A percentile compares a stretch with the other conserved stretches of the same genome.
These are phyloP conservation scores for Cutaneotrichosporon cutaneum DNA, from an alignment of 1,284 basidiomycete species.

Conservation along the genomic window DNA sequence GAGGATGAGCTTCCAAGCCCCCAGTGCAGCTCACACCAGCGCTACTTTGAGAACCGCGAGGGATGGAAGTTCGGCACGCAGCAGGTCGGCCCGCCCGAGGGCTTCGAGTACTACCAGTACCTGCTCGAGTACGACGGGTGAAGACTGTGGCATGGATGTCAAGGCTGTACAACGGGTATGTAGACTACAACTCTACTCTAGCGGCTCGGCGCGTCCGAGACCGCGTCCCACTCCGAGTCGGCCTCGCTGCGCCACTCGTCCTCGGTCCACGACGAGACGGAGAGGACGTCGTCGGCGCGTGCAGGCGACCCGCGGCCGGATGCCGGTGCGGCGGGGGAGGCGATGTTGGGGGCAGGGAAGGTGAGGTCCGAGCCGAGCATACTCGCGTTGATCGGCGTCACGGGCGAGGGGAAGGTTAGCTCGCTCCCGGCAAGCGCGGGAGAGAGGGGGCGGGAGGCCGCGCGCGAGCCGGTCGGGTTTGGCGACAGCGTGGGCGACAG, in stretches of 20 bases:
- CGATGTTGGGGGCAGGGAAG: conserved; percentile 7
- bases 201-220: conserved; percentile 9
- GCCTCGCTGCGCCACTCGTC: conserved; percentile 16
- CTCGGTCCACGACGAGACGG: conserved; percentile 17
- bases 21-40: conserved; percentile 44
- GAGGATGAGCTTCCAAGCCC: too few relatives aligned
- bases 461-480: background rate
- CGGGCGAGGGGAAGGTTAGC: conserved; percentile 1
- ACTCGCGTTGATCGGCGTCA: background rate
- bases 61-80: conserved; percentile 39
- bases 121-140: conserved; percentile 47
- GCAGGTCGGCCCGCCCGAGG: conserved; percentile 59
- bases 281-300: conserved; percentile 4
- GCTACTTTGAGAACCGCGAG: conserved; percentile 58
- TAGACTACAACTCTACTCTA: conserved; percentile 2
- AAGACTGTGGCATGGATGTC: background rate
- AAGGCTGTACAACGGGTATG: conserved; percentile 9
- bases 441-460: background rate
- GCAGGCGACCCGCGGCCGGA: background rate
- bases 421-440: background rate
- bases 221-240: conserved; percentile 20
- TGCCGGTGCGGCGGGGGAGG: conserved; percentile 1
- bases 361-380: conserved; percentile 2
- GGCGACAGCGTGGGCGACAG: too few relatives aligned
- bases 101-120: conserved; percentile 84